Base-by-base conservation (phyloP, 2,329 filamentous ascomycete genomes). In the Capronia americana region DNA sequence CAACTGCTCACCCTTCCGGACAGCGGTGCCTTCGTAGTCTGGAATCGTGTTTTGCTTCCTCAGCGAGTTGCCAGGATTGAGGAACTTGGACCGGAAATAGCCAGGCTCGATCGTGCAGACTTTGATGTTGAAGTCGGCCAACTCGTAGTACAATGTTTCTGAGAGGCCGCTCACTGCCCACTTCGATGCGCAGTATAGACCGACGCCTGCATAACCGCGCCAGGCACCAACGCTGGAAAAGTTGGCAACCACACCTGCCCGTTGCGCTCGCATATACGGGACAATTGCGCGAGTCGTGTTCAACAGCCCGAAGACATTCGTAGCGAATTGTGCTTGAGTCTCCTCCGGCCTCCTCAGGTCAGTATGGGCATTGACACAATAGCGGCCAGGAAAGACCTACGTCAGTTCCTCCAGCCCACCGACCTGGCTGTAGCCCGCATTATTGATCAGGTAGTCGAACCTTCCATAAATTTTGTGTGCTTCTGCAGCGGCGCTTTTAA, bases 251-350 rank as follows among this genome's bases (percentile, higher is more conserved):
- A 75, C 74, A 0, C 78, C 79, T 1, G 73, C 66, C 30, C 73
- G 57, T 61, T 73, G 68, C 14, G 68, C 59, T 32, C 78, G 76
- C 62, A 81, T 71, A 58, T 78, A 75, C 2, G 79, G 79, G 6
- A 79, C 72, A 4, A 78, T 63, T 1, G 77, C 77, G 26, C 77
- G 74, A 26, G 75, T 76, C 7, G 79, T 70, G 55, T 77, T 77
- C 24, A 80, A 67, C 2, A 76, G 73, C 0, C 78, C 79, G 56
- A 80, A 78, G 5, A 76, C 71, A 61, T 81, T 81, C 20, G 75
- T 76, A 32, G 75, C 74, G 70, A 80, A 79, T 44, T 77, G 71
- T 24, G 64, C 68, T 7, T 71, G 53, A 20, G 70, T 71, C 5
- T 76, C 71, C 48, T 73, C 70, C 2, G 74, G 71, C 8, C 51